Evolutionary conservation across 306 rosid genomes (phyloP), one percentile per base, ranked within the genome.

Genomic region (Fragaria nilgerrensis): DNA sequence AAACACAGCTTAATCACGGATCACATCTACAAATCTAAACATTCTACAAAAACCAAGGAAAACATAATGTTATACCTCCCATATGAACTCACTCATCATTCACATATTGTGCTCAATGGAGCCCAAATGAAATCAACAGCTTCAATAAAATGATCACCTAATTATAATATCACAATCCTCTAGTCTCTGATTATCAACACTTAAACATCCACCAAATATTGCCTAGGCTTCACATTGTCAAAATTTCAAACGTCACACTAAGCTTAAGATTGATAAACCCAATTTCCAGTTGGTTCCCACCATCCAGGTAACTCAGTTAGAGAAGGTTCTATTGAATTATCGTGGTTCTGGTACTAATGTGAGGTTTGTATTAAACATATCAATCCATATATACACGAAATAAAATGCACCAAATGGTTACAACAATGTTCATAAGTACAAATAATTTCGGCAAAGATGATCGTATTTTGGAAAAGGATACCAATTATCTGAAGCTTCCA

Each of bases 401-500:
- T 43, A 43, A 43, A 43, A 14, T 14, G 37, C 41, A 62, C 36
- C 36, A 11, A 59, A 11, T 27, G 34, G 65, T 23, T 23, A 23
- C 7, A 25, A 59, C 14, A 59, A 22, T 23, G 10, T 56, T 23
- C 64, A 1, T 2, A 59, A 59, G 65, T 55, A 55, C 29, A 55
- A 22, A 55, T 7, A n/a, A 55, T 43, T 7, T 55, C 13, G 27
- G 13, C 14, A 55, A 20, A 19, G 59, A 53, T 20, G 9, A 53
- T 53, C 25, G 4, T 56, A 22, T 23, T n/a, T 53, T 53, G 61
- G 13, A 73, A 17, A 32, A 36, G 44, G 29, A 71, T 71, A 29
- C 14, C 69, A 67, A 44, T 52, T 3, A 64, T 76, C 74, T 80
- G 72, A 50, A 32, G 34, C 72, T 79, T 71, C 10, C 43, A 39